Percentiles rank a stretch among this genome's conserved stretches.
Evolutionary conservation across 345 rosid genomes (phyloP).

Genomic region (Eucalyptus pumila): DNA sequence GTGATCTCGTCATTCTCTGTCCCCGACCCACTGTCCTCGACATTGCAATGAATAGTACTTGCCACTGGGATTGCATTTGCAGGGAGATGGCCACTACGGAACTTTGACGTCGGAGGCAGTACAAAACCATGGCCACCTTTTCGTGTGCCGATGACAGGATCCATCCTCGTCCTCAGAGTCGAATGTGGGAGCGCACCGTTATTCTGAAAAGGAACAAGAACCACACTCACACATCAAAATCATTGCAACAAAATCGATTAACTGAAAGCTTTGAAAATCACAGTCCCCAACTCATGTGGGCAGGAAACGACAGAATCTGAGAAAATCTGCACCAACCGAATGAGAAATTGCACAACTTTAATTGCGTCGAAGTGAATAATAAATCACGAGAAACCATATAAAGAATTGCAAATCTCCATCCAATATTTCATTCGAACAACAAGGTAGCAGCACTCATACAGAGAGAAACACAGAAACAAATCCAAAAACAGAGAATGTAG

Average conservation of each 20-base stretch:
- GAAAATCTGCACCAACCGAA: not conserved
- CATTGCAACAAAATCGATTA: not conserved
- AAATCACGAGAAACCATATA: not conserved
- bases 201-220: conserved; percentile 9
- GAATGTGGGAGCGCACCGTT: conserved; percentile 17
- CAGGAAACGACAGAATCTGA: not conserved
- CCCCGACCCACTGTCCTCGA: conserved; percentile 26
- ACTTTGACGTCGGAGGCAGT: conserved; percentile 45
- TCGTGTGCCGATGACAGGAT: conserved; percentile 15
- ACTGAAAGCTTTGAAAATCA: not conserved
- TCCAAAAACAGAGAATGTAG: not conserved
- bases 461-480: not conserved
- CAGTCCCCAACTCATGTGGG: not conserved
- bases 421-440: not conserved
- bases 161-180: conserved; percentile 17
- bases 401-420: not conserved
- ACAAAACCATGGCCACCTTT: conserved; percentile 17
- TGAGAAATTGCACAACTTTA: not conserved
- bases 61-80: conserved; percentile 35
- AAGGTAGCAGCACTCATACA: not conserved
- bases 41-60: conserved; percentile 13
- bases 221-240: not conserved
- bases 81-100: conserved; percentile 52
- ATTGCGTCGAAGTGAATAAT: not conserved
- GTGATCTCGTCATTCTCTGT: conserved; percentile 54